These are phyloP conservation scores for Parathielavia hyrcaniae DNA, from an alignment of 495 filamentous ascomycete genomes.

Conservation along the genomic window DNA sequence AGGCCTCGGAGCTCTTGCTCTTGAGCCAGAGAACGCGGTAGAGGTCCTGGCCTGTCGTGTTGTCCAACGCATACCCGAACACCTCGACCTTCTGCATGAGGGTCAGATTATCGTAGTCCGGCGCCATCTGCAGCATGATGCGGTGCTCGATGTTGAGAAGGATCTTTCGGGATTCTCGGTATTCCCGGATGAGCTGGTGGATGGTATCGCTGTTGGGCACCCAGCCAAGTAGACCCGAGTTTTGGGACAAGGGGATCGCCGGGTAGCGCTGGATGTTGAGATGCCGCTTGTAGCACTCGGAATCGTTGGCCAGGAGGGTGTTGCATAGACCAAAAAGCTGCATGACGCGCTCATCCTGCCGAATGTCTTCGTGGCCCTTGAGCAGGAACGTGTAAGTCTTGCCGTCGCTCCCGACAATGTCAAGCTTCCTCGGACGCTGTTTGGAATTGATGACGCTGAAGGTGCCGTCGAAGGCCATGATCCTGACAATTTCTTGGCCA, in stretches of 20 bases:
- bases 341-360: slow-evolving; percentile 98
- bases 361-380: slow-evolving; percentile 97
- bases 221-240: slow-evolving; percentile 90
- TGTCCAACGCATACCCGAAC: slow-evolving; percentile 97
- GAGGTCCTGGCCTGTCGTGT: slow-evolving; percentile 96
- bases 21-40: slow-evolving; percentile 98
- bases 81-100: slow-evolving; percentile 99
- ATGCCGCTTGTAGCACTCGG: slow-evolving; percentile 93
- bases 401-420: slow-evolving; percentile 82
- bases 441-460: slow-evolving; percentile 94
- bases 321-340: slow-evolving; percentile 96
- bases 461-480: slow-evolving; percentile 80
- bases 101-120: slow-evolving; percentile 95
- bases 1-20: slow-evolving; percentile 94
- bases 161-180: slow-evolving; percentile 92
- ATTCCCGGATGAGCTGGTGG: slow-evolving; percentile 93
- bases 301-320: slow-evolving; percentile 83
- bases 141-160: slow-evolving; percentile 97
- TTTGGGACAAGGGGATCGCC: slow-evolving; percentile 90
- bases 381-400: slow-evolving; percentile 75
- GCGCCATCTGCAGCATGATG: slow-evolving; percentile 99
- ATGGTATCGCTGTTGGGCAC: slow-evolving; percentile 97
- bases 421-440: slow-evolving; percentile 86
- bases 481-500: slow-evolving; percentile 77
- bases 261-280: slow-evolving; percentile 92